Evolutionary conservation across 2,329 filamentous ascomycete genomes (phyloP).

Genomic region (Orbilia javanica): DNA sequence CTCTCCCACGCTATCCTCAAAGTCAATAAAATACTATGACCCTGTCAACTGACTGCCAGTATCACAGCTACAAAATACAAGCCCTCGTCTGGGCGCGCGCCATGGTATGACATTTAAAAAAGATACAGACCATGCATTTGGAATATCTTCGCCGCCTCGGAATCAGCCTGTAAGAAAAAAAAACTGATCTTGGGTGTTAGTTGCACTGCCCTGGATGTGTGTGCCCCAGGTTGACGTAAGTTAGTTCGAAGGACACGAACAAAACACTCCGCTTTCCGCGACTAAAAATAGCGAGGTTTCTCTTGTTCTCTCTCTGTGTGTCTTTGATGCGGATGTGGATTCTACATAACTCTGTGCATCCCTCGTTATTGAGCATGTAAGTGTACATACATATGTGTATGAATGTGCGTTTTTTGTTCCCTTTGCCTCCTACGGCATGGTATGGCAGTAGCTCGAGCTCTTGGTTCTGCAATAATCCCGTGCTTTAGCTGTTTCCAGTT

Average conservation of each 20-base stretch:
- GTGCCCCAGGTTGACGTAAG: constrained; percentile 37
- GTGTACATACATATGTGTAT: background rate
- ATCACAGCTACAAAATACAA: background rate
- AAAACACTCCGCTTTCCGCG: background rate
- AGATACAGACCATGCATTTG: constrained; percentile 41
- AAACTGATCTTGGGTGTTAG: background rate
- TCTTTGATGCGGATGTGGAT: too few species aligned
- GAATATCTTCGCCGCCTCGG: constrained; percentile 55
- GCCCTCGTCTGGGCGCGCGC: too few species aligned
- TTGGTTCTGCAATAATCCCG: background rate
- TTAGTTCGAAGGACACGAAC: background rate
- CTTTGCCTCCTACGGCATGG: background rate
- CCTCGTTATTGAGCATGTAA: too few species aligned
- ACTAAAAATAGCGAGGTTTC: constrained; percentile 25
- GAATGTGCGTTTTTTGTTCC: background rate
- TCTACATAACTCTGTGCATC: too few species aligned
- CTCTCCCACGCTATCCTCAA: too few species aligned
- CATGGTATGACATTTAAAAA: background rate
- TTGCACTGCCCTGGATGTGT: constrained; percentile 32
- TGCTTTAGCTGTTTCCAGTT: background rate
- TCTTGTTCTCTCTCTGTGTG: too few species aligned
- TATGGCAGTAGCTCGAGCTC: background rate
- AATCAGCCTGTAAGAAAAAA: constrained; percentile 35
- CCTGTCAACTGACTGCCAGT: constrained; percentile 27
- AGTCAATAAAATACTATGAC: constrained; percentile 17